These are phyloP conservation scores for Taphrina sp. DNA, from an alignment of 1,139 yeast genomes.

Conservation along the genomic window DNA sequence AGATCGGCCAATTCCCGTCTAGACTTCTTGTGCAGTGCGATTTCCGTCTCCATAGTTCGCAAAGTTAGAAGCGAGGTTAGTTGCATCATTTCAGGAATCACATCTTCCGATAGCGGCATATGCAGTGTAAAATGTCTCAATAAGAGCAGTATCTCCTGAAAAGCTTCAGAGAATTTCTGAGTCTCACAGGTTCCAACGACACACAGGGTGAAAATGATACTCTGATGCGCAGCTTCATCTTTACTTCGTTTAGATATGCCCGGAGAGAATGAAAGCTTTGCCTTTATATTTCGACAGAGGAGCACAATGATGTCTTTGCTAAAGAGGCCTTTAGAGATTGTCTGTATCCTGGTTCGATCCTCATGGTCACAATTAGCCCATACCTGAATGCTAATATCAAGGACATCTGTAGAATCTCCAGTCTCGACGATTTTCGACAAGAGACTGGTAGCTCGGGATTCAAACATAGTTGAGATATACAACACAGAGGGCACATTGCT, in stretches of 20 bases:
- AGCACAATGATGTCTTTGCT: background rate
- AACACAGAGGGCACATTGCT: background rate
- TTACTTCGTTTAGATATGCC: background rate
- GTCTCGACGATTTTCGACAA: background rate
- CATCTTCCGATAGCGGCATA: background rate
- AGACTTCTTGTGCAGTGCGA: background rate
- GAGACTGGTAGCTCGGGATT: background rate
- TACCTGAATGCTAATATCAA: background rate
- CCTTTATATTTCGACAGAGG: background rate
- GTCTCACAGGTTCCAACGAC: background rate
- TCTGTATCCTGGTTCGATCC: background rate
- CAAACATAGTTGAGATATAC: background rate
- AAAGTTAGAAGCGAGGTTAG: background rate
- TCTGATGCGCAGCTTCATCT: background rate
- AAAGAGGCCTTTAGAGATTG: background rate
- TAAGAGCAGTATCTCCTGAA: slow-evolving; percentile 1
- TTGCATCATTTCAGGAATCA: background rate
- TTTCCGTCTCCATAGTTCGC: background rate
- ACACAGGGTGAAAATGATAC: background rate
- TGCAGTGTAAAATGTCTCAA: slow-evolving; percentile 10
- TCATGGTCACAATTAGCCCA: background rate
- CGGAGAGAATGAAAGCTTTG: background rate
- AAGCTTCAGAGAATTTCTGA: background rate
- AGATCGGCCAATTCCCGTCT: slow-evolving; percentile 4
- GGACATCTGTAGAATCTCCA: background rate